These are phyloP conservation scores for Termitomyces sp. DNA, from an alignment of 768 basidiomycete species.

Conservation along the genomic window DNA sequence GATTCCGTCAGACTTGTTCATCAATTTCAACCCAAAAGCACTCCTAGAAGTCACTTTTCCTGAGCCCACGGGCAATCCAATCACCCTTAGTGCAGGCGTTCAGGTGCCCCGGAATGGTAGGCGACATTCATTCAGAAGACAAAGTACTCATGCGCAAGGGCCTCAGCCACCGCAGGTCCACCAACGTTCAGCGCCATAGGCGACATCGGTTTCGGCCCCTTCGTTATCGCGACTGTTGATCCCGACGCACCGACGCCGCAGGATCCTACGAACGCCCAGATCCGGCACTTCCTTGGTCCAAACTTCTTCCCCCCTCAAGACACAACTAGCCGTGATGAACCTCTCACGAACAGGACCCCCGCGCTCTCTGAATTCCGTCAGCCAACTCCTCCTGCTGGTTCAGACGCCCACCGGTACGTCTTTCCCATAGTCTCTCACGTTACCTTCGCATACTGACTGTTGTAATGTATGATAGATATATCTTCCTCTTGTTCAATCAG, in stretches of 20 bases:
- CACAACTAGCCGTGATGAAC: not conserved
- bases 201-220: too few species aligned
- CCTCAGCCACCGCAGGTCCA: slow-evolving; percentile 31
- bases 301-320: slow-evolving; percentile 23
- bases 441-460: not conserved
- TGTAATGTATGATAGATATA: slow-evolving; percentile 24
- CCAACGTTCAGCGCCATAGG: slow-evolving; percentile 14
- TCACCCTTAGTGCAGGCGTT: not conserved
- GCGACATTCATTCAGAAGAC: not conserved
- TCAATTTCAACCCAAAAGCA: too few species aligned
- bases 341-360: slow-evolving; percentile 31
- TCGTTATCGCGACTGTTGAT: too few species aligned
- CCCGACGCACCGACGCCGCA: too few species aligned
- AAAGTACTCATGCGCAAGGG: not conserved
- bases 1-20: too few species aligned
- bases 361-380: slow-evolving; percentile 35
- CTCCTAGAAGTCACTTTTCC: too few species aligned
- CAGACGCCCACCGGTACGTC: slow-evolving; percentile 36
- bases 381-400: slow-evolving; percentile 39
- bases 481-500: slow-evolving; percentile 37
- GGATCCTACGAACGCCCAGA: too few species aligned
- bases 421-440: not conserved
- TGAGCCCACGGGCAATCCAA: too few species aligned
- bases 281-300: slow-evolving; percentile 41
- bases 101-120: not conserved